Conservation (phyloP, 345 rosid genomes). For the Arabis alpina region DNA sequence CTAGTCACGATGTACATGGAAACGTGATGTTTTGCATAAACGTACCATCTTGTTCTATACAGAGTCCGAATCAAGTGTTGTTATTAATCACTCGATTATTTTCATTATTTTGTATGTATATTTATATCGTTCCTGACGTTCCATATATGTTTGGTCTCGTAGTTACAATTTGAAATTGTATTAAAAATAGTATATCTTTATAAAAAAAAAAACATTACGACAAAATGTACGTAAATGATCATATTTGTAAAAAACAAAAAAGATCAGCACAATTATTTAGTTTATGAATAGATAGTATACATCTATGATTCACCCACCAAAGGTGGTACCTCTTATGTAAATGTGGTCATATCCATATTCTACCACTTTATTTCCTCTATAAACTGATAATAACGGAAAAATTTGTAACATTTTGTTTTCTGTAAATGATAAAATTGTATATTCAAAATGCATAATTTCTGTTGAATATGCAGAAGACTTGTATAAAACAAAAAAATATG, state of each 20-base stretch:
- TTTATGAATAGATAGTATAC: too few species aligned
- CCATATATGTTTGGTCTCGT: too few species aligned
- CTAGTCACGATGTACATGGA: conserved; percentile 39
- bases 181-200: too few species aligned
- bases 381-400: not conserved
- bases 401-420: not conserved
- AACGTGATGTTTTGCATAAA: conserved; percentile 27
- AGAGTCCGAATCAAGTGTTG: not conserved
- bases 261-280: too few species aligned
- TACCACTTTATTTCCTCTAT: not conserved
- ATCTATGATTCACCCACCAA: not conserved
- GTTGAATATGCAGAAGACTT: conserved; percentile 11
- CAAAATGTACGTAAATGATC: too few species aligned
- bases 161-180: too few species aligned
- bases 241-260: too few species aligned
- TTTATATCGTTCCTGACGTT: too few species aligned
- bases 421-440: not conserved
- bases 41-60: conserved; percentile 10
- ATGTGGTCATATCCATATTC: not conserved
- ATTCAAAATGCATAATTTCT: not conserved
- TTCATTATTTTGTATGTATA: not conserved
- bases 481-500: conserved; percentile 1
- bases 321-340: not conserved
- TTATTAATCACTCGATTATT: not conserved
- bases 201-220: too few species aligned